phyloP scores from a whole-genome alignment of 192 early-diverging fungal genomes.

The Geranomyces michiganensis region DNA sequence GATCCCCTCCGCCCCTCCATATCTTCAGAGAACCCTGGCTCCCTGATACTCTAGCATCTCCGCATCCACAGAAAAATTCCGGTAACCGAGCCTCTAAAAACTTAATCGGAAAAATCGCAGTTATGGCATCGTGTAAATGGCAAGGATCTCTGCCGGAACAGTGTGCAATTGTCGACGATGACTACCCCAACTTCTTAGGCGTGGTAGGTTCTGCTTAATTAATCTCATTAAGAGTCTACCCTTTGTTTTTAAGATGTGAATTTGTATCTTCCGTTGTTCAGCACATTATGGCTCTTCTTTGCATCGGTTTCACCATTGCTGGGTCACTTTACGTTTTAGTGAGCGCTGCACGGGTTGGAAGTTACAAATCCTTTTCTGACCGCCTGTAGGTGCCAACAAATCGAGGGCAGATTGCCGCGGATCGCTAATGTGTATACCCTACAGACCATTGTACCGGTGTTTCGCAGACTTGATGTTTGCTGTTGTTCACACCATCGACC shows the following conservation, averaged over 20 bases:
- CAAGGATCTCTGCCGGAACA: not conserved
- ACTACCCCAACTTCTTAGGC: conserved; percentile 10
- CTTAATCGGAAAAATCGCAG: too few relatives aligned
- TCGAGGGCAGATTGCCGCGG: not conserved
- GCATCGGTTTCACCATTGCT: conserved; percentile 5
- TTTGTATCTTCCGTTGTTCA: too few relatives aligned
- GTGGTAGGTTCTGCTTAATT: not conserved
- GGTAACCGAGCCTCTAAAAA: too few relatives aligned
- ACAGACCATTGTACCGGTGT: conserved; percentile 18
- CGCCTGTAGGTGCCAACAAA: conserved; percentile 12
- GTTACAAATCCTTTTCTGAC: conserved; percentile 13
- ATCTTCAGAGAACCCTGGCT: too few relatives aligned
- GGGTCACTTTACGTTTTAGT: conserved; percentile 7
- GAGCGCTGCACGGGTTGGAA: not conserved
- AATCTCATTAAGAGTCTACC: not conserved
- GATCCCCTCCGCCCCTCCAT: too few relatives aligned
- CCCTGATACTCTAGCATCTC: too few relatives aligned
- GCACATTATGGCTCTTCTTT: conserved; percentile 14
- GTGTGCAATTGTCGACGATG: conserved; percentile 17
- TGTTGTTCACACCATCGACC: conserved; percentile 10
- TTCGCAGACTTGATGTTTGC: conserved; percentile 22
- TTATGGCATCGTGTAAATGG: conserved; percentile 7
- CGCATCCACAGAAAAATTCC: too few relatives aligned
- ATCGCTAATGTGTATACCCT: too few relatives aligned
- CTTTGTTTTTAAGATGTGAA: not conserved